phyloP scores from a whole-genome alignment of 2,329 filamentous ascomycete genomes.

The Chaetomium strumarium region DNA sequence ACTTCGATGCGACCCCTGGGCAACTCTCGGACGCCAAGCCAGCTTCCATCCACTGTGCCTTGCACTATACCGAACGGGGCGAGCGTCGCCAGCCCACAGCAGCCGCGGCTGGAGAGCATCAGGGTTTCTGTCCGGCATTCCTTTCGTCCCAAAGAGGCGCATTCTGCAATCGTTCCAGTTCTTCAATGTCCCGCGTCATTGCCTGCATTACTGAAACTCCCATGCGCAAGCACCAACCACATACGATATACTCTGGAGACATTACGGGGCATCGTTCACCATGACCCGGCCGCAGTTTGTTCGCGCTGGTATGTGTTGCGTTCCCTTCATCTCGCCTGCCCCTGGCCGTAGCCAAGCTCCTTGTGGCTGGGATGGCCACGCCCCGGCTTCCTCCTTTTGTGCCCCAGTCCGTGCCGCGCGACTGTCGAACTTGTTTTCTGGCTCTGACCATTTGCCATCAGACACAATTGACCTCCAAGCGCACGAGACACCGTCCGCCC shows the following conservation, averaged over 20 bases:
- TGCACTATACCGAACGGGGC: neutral
- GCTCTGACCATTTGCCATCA: conserved; percentile 36
- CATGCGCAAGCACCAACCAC: neutral
- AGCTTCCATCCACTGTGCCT: neutral
- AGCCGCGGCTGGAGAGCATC: conserved; percentile 18
- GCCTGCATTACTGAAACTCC: neutral
- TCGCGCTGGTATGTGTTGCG: conserved; percentile 49
- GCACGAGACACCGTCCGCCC: conserved; percentile 71
- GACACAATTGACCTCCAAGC: conserved; percentile 95
- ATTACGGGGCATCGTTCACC: conserved; percentile 29
- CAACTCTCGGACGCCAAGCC: conserved; percentile 5
- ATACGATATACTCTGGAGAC: conserved; percentile 6
- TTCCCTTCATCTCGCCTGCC: conserved; percentile 24
- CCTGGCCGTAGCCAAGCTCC: conserved; percentile 15
- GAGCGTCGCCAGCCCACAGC: conserved; percentile 1
- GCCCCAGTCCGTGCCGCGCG: conserved; percentile 10
- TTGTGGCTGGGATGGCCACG: conserved; percentile 20
- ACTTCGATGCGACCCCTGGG: neutral
- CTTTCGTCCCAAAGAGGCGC: conserved; percentile 6
- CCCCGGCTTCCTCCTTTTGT: conserved; percentile 9
- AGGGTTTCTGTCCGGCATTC: conserved; percentile 6
- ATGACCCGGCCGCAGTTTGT: conserved; percentile 57
- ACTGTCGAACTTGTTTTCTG: conserved; percentile 24
- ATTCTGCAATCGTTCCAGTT: conserved; percentile 7
- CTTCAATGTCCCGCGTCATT: neutral